Base-by-base conservation (phyloP, 2,329 filamentous ascomycete species). In the Seiridium cupressi region DNA sequence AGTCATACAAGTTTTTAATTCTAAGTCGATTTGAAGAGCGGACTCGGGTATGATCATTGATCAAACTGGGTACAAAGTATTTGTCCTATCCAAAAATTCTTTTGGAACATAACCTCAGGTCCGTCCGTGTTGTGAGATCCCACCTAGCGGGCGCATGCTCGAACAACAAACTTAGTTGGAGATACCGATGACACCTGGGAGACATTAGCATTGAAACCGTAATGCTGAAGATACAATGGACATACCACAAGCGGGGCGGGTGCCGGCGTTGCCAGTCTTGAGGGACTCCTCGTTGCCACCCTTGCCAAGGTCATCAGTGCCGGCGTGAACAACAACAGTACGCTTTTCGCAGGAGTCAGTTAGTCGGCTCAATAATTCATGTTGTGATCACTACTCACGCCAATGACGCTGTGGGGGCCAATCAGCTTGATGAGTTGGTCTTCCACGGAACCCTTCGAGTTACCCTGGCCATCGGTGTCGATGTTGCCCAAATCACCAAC, bases 401-500 rank as follows among this genome's bases (percentile, higher is more conserved):
- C 95, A 72, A 99, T 89, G 72, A 99, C 87, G 83, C 92, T 96
- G 81, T 98, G 86, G 64, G 93, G 90, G 68, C 95, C 95, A 73
- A 99, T 97, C 79, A 99, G 83, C 90, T 98, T 97, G 80, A 99
- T 82, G 62, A 92, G 82, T 74, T 86, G 89, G 83, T 99, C 95
- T 67, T 83, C 80, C 68, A 91, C 82, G 69, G 87, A 87, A 72
- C 94, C 95, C 81, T 91, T 87, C 76, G 91, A 84, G 76, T 96
- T 96, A 75, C 95, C 95, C 83, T 97, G 89, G 66, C 78, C 91
- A 78, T 99, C 93, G 62, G 94, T 98, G 83, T 92, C 87, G 84
- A 98, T 87, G 89, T 99, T 99, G 76, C 95, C 95, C 68, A 99
- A 84, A 80, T 98, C 95, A 80, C 95, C 95, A 68, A 98, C 95